Percentiles rank a stretch among this genome's conserved stretches.
Evolutionary conservation across 192 early-diverging fungal genomes (phyloP).

Genomic region (Gaertneriomyces sp.): DNA sequence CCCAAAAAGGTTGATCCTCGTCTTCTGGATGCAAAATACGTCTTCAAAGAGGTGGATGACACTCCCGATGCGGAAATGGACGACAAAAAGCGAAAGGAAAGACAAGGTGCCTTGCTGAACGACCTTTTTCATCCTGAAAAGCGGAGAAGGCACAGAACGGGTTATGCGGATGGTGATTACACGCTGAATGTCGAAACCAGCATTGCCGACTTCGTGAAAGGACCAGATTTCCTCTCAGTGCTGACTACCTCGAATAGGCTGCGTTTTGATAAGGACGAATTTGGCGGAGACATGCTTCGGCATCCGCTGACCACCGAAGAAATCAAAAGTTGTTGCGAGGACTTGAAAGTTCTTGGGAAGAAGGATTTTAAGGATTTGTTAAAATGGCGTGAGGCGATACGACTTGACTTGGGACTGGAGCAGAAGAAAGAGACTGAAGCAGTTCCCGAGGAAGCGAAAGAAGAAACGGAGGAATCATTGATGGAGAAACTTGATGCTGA

Average conservation of each 20-base stretch:
- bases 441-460: constrained; percentile 34
- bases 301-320: constrained; percentile 74
- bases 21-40: constrained; percentile 87
- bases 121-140: constrained; percentile 94
- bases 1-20: constrained; percentile 93
- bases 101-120: constrained; percentile 47
- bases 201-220: constrained; percentile 75
- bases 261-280: constrained; percentile 68
- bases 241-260: constrained; percentile 76
- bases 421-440: constrained; percentile 43
- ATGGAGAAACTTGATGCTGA: constrained; percentile 27
- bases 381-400: constrained; percentile 80
- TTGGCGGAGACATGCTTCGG: constrained; percentile 45
- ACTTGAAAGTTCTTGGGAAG: constrained; percentile 90
- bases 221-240: constrained; percentile 73
- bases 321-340: constrained; percentile 73
- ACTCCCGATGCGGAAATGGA: constrained; percentile 45
- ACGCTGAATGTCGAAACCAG: constrained; percentile 73
- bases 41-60: constrained; percentile 88
- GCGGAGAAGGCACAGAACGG: constrained; percentile 84
- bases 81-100: constrained; percentile 51
- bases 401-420: constrained; percentile 53
- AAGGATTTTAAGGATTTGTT: constrained; percentile 88
- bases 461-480: constrained; percentile 50
- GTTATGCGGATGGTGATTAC: constrained; percentile 96